These are phyloP conservation scores for Neurospora intermedia DNA, from an alignment of 495 filamentous ascomycete genomes.

Conservation along the genomic window DNA sequence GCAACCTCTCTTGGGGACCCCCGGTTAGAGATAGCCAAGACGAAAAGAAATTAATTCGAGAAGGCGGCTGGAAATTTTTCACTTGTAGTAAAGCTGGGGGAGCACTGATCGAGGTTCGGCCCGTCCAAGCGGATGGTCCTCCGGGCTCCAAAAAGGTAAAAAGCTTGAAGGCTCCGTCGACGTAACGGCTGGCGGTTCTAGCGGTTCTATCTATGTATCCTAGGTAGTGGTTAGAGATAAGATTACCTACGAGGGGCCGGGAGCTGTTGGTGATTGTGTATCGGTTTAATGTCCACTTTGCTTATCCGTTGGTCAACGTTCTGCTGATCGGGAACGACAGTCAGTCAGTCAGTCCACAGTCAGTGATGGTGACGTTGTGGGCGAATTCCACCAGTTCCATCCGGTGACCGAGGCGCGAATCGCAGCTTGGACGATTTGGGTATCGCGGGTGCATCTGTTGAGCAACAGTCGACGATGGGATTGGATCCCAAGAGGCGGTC, in stretches of 20 bases:
- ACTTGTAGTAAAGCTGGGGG: neutral
- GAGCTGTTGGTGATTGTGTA: neutral
- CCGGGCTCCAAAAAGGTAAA: neutral
- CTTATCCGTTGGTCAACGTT: neutral
- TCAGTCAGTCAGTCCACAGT: neutral
- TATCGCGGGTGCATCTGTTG: neutral
- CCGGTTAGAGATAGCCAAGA: neutral
- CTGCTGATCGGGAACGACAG: neutral
- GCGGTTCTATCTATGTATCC: neutral
- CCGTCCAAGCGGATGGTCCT: neutral
- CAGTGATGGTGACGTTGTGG: neutral
- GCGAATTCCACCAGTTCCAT: neutral
- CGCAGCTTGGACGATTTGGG: neutral
- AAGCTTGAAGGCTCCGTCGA: neutral
- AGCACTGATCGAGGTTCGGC: neutral
- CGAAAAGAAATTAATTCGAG: neutral
- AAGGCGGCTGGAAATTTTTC: neutral
- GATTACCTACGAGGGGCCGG: neutral
- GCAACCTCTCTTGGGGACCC: neutral
- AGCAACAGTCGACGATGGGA: neutral
- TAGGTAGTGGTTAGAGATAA: neutral
- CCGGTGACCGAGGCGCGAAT: neutral
- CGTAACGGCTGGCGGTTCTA: neutral
- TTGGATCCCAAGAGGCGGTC: neutral
- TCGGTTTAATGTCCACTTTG: neutral